Evolutionary conservation across 805 yeast genomes (phyloP), one percentile per base, ranked within the genome.

Genomic region (Candida incommunis): DNA sequence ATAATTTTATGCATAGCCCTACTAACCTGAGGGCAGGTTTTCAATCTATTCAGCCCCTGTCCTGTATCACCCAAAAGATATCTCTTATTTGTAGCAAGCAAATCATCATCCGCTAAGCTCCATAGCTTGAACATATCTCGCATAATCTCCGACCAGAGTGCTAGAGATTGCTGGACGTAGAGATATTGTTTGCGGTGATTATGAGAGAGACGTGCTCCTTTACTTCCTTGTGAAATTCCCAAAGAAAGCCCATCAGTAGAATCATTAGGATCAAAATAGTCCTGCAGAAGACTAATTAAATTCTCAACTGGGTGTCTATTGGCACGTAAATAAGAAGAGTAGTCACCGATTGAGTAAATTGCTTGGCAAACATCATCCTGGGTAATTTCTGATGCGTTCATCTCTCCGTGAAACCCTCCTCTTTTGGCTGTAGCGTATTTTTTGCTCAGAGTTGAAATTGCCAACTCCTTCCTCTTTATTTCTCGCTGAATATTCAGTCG

Each of bases 11-110:
- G 80, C 88, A 83, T 83, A 45, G 77, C 77, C 45, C 81, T 70
- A 59, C 76, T 71, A 24, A 82, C 70, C 7, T 70, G 63, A 1
- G 92, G 92, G 53, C 88, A 81, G 2, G 82, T 60, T 60, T 83
- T 83, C 45, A 82, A 74, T 51, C 94, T 71, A 57, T 82, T 81
- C 22, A 83, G 65, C 24, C 94, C 94, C 61, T 82, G 94, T 2
- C 92, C 94, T 0, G 92, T 82, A 43, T 82, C 80, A 4, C 75
- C 67, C 23, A 82, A 62, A 50, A 71, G 70, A 54, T 83, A 82
- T 9, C 64, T 52, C 22, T 66, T 64, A n/a, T 55, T 55, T 3
- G 62, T 55, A 48, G 75, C 69, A 52, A 79, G 73, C 45, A 82
- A 63, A 57, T 83, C 92, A 35, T 72, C 74, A 55, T 82, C 94